These are phyloP conservation scores for Botrytis deweyae DNA, from an alignment of 2,329 filamentous ascomycete species.

Conservation along the genomic window DNA sequence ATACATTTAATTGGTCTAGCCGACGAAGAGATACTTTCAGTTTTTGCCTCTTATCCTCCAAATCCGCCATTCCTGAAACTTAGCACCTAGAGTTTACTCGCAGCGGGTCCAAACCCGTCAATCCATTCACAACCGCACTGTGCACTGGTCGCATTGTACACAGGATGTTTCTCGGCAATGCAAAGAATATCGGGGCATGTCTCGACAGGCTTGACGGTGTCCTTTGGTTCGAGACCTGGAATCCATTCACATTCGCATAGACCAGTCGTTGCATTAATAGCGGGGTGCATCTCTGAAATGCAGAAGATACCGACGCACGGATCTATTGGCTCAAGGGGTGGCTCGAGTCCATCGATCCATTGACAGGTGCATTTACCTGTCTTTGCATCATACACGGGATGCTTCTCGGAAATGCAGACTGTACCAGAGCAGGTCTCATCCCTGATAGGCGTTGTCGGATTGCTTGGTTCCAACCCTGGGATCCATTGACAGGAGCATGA, in stretches of 20 bases:
- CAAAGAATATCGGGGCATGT: not conserved
- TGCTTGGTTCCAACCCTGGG: slow-evolving; percentile 22
- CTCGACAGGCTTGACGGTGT: not conserved
- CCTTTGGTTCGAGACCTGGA: slow-evolving; percentile 11
- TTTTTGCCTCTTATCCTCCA: not conserved
- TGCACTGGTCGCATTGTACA: slow-evolving; percentile 17
- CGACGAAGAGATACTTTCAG: not conserved
- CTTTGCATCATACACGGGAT: slow-evolving; percentile 18
- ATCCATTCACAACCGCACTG: slow-evolving; percentile 24
- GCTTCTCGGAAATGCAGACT: slow-evolving; percentile 27
- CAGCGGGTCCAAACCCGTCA: slow-evolving; percentile 17
- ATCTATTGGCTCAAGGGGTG: not conserved
- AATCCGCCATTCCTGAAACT: not conserved
- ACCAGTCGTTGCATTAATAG: slow-evolving; percentile 17
- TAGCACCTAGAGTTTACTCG: not conserved
- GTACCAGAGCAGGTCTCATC: slow-evolving; percentile 23
- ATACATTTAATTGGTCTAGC: not conserved
- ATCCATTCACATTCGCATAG: slow-evolving; percentile 24
- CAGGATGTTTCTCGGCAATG: slow-evolving; percentile 23
- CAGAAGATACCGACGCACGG: slow-evolving; percentile 22
- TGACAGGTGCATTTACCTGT: slow-evolving; percentile 23
- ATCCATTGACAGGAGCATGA: slow-evolving; percentile 28
- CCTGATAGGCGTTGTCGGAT: not conserved
- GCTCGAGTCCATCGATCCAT: slow-evolving; percentile 28
- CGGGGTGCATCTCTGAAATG: slow-evolving; percentile 24